These are phyloP conservation scores for Mycena sp. DNA, from an alignment of 1,284 basidiomycete genomes.

Conservation along the genomic window DNA sequence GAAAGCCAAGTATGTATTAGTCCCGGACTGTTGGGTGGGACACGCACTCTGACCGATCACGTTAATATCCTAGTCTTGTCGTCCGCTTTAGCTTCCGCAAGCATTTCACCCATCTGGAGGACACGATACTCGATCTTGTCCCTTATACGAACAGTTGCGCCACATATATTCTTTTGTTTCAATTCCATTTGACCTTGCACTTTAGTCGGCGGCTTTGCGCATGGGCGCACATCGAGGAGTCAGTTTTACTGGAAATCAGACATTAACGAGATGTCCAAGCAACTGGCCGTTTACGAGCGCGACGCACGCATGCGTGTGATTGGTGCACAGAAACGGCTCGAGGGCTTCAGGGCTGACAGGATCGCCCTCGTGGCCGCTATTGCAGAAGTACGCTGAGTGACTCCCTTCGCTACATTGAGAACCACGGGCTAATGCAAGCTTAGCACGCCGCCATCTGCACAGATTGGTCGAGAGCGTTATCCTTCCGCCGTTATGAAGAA, in stretches of 20 bases:
- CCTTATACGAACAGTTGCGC: constrained; percentile 42
- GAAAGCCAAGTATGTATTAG: constrained; percentile 39
- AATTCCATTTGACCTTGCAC: not conserved
- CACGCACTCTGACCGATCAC: not conserved
- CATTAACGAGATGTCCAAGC: constrained; percentile 36
- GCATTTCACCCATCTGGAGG: constrained; percentile 38
- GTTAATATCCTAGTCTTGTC: constrained; percentile 35
- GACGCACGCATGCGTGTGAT: constrained; percentile 34
- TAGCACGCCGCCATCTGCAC: constrained; percentile 1
- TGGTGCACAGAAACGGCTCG: constrained; percentile 39
- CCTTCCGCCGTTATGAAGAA: not conserved
- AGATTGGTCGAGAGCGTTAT: not conserved
- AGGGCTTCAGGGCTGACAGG: constrained; percentile 38
- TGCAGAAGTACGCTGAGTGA: constrained; percentile 25
- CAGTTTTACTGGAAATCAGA: constrained; percentile 48
- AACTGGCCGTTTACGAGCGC: constrained; percentile 32
- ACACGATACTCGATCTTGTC: constrained; percentile 38
- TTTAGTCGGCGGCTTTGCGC: constrained; percentile 43
- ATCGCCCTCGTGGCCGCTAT: constrained; percentile 32
- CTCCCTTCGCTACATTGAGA: not conserved
- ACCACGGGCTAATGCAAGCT: not conserved
- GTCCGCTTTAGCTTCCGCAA: constrained; percentile 34
- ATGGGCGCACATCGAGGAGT: constrained; percentile 37
- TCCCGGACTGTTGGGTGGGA: no score
- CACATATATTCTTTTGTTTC: not conserved